Evolutionary conservation across 805 yeast species (phyloP).

Genomic region (Ogataea corticis): DNA sequence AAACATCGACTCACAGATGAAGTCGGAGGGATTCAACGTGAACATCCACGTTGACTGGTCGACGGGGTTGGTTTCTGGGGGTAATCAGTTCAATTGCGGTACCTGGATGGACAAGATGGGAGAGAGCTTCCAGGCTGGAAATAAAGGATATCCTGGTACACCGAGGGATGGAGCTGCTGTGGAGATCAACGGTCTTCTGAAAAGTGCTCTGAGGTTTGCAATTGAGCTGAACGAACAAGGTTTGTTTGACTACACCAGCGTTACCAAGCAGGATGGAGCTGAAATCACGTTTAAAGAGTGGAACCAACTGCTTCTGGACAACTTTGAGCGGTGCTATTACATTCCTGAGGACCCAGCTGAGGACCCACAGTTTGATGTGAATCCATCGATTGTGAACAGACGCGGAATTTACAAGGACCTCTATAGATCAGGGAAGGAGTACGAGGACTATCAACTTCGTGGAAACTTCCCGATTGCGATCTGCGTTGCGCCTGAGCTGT

Average conservation of each 20-base stretch:
- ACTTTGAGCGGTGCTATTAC: slow-evolving; percentile 79
- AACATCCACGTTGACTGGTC: slow-evolving; percentile 80
- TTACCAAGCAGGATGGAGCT: slow-evolving; percentile 58
- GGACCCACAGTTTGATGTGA: slow-evolving; percentile 62
- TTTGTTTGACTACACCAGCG: slow-evolving; percentile 56
- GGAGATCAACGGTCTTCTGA: slow-evolving; percentile 86
- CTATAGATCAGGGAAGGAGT: slow-evolving; percentile 77
- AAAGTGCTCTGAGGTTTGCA: slow-evolving; percentile 82
- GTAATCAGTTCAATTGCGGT: slow-evolving; percentile 91
- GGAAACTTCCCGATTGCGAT: slow-evolving; percentile 92
- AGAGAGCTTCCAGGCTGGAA: slow-evolving; percentile 79
- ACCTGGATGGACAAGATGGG: slow-evolving; percentile 99
- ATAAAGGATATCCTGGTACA: slow-evolving; percentile 93
- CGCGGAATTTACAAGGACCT: slow-evolving; percentile 94
- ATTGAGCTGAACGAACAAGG: slow-evolving; percentile 55
- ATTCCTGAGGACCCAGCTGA: slow-evolving; percentile 66
- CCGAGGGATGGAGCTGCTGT: slow-evolving; percentile 97
- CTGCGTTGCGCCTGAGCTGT: slow-evolving; percentile 93
- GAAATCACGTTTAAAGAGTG: slow-evolving; percentile 62
- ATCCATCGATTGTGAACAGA: slow-evolving; percentile 69
- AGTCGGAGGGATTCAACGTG: slow-evolving; percentile 87
- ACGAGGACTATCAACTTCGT: slow-evolving; percentile 90
- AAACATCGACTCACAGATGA: slow-evolving; percentile 87
- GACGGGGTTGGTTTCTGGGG: slow-evolving; percentile 87
- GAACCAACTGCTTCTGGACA: slow-evolving; percentile 66